Percentiles rank a stretch among this genome's conserved stretches.
These are phyloP conservation scores for Leccinum fallax DNA, from an alignment of 1,284 basidiomycete species.

Conservation along the genomic window DNA sequence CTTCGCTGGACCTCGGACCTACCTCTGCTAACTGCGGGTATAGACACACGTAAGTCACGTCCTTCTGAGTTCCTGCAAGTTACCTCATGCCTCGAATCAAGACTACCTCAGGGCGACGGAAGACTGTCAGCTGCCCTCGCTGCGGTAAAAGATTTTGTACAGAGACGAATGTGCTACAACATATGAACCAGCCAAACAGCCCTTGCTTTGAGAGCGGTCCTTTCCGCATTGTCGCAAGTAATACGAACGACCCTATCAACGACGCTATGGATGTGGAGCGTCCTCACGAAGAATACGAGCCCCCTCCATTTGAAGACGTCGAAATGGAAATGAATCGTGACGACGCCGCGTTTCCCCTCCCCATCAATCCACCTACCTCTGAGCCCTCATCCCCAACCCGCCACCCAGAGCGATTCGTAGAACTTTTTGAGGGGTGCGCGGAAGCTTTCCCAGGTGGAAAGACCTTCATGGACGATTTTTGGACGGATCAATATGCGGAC, in stretches of 20 bases:
- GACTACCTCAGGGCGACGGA: neutral
- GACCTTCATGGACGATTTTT: conserved; percentile 1
- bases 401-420: neutral
- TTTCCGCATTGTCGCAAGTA: too few relatives aligned
- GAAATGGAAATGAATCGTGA: too few relatives aligned
- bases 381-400: too few relatives aligned
- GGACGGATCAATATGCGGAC: neutral
- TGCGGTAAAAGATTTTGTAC: neutral
- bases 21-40: neutral
- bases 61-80: neutral
- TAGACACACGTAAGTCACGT: neutral
- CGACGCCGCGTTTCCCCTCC: too few relatives aligned
- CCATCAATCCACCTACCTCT: too few relatives aligned
- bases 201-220: neutral
- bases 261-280: too few relatives aligned
- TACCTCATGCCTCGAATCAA: neutral
- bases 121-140: neutral
- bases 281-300: too few relatives aligned
- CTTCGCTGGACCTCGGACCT: too few relatives aligned
- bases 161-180: neutral
- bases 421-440: neutral
- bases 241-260: too few relatives aligned
- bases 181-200: neutral
- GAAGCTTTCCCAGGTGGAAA: neutral
- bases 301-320: too few relatives aligned